Base-by-base conservation (phyloP, 768 basidiomycete genomes). In the Tulasnella sp. region DNA sequence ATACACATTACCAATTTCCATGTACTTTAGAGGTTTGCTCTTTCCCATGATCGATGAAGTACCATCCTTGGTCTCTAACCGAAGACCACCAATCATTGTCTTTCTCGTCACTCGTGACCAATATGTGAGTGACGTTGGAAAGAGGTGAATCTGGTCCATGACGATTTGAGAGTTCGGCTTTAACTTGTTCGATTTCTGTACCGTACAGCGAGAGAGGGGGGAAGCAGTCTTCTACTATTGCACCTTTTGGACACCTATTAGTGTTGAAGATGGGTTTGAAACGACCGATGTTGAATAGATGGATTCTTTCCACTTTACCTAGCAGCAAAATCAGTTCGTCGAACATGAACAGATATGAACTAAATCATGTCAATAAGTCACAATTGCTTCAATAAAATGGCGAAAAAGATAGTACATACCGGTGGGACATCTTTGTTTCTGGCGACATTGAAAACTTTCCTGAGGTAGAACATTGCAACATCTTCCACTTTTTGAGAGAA, bases 41-140 rank as follows among this genome's bases (percentile, higher is more conserved):
- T 8, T 22, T 35, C 7, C 19, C 37, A 28, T 49, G 27, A 39
- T 54, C 42, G 13, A 57, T 34, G 27, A 16, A 25, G 15, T 37
- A 37, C 47, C 54, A 57, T 13, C 55, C 53, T 12, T 35, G 10
- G 5, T 8, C 25, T 13, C 13, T 9, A 2, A 57, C 37, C 13
- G 48, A 20, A 20, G 31, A 16, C 56, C 56, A 57, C 15, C 34
- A 37, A 16, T 41, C 13, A 2, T 19, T 19, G 22, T 43, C n/a
- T 2, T 9, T 5, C 33, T 57, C 56, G 39, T 57, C 53, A 37
- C 55, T 56, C 47, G 56, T 49, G n/a, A 57, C 39, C 20, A 57
- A 24, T 1, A 57, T 54, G n/a, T 34, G 13, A 10, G 28, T 13
- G 19, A 37, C 34, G 33, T 6, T 43, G 8, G 40, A 6, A 20